Base-by-base conservation (phyloP, 257 asterid genomes). In the Capsicum pubescens region DNA sequence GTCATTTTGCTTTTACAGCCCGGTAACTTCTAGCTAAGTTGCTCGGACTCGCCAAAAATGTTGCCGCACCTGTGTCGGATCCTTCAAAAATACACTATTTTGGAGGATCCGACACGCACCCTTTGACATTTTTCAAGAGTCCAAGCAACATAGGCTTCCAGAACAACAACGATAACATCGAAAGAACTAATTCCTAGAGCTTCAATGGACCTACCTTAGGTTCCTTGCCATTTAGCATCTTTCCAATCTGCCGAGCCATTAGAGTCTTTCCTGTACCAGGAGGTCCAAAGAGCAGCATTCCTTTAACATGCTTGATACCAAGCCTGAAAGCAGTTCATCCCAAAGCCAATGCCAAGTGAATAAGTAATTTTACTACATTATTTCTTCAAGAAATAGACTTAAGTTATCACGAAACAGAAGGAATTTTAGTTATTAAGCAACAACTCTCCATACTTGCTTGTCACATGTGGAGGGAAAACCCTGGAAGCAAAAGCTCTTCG, bases 251-350 rank as follows among this genome's bases (percentile, higher is more conserved):
- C 19, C 99, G 98, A 85, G 99, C 99, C 97, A 97, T 95, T 81
- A 97, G 90, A 74, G 99, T 97, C 93, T 97, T 97, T 71, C 99
- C 99, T 83, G 99, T 97, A 87, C 99, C 99, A 90, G 99, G 99
- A 86, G 99, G 99, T 85, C 99, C 99, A 87, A 71, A 89, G 68
- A 97, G 98, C 87, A 97, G 91, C 98, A 97, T 97, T 89, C 99
- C 99, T 85, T 97, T 97, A 64, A 97, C 99, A 88, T 97, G 99
- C 90, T 93, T 95, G 91, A 97, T 95, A 71, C 99, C 99, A 85
- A 97, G 91, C 86, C 99, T 95, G 87, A 63, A 86, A 89, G 77
- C 61, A 84, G 83, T 21, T 44, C 26, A 83, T 79, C 79, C 52
- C 87, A 44, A 57, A 66, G 82, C 83, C 56, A 81, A 59, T 79